These are phyloP conservation scores for Lepidium campestre DNA, from an alignment of 441 rosid genomes.

Conservation along the genomic window DNA sequence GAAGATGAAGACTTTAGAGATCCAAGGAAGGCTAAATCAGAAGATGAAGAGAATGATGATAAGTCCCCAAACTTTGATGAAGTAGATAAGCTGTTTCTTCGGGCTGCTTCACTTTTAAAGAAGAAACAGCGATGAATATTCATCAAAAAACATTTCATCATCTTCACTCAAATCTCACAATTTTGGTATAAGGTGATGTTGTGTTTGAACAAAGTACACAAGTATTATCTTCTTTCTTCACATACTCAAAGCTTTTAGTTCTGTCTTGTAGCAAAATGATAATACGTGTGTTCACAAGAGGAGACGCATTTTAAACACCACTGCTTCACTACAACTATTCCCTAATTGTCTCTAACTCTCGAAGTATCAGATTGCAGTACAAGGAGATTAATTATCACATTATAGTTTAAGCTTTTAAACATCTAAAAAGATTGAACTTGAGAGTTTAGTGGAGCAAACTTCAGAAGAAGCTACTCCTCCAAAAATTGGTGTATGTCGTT, in stretches of 20 bases:
- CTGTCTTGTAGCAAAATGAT: background rate
- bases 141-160: background rate
- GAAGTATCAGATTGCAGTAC: too few relatives aligned
- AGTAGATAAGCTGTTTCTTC: conserved; percentile 77
- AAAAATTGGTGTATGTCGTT: conserved; percentile 10
- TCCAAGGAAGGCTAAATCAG: conserved; percentile 26
- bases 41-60: conserved; percentile 30
- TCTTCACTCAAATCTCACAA: background rate
- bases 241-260: background rate
- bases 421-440: background rate
- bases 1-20: conserved; percentile 54
- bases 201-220: background rate
- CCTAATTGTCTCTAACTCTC: too few relatives aligned
- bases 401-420: too few relatives aligned
- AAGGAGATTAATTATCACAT: too few relatives aligned
- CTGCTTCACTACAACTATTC: too few relatives aligned
- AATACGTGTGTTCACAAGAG: background rate
- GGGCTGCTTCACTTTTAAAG: conserved; percentile 74
- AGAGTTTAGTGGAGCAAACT: background rate
- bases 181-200: background rate
- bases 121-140: conserved; percentile 45
- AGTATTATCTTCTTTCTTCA: background rate
- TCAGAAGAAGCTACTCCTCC: background rate
- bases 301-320: too few relatives aligned
- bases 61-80: conserved; percentile 61